Evolutionary conservation across 257 asterid species (phyloP).

Genomic region (Solanum pinnatisectum): DNA sequence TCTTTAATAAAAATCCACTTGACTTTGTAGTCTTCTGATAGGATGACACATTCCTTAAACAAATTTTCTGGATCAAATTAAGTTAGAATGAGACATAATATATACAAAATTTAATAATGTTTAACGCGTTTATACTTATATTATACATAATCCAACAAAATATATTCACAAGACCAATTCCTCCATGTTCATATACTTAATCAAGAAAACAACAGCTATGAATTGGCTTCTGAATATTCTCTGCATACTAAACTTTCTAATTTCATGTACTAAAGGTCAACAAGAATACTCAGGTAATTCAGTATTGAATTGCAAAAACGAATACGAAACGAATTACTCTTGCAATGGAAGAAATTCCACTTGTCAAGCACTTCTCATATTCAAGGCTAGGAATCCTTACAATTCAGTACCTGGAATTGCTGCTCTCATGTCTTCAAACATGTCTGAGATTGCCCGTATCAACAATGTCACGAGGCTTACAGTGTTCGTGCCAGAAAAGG

Average conservation of each 20-base stretch:
- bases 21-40: neutral
- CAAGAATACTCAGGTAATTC: slow-evolving; percentile 37
- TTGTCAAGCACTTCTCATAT: slow-evolving; percentile 44
- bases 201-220: slow-evolving; percentile 12
- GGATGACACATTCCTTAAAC: neutral
- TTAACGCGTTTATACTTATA: slow-evolving; percentile 21
- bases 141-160: neutral
- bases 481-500: slow-evolving; percentile 18
- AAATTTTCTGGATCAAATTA: neutral
- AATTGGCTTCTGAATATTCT: slow-evolving; percentile 7
- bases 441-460: slow-evolving; percentile 19
- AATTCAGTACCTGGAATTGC: slow-evolving; percentile 35
- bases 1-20: neutral
- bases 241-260: slow-evolving; percentile 4
- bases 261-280: slow-evolving; percentile 21
- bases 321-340: slow-evolving; percentile 1
- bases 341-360: slow-evolving; percentile 30
- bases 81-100: neutral
- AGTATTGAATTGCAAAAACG: slow-evolving; percentile 14
- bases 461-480: slow-evolving; percentile 27
- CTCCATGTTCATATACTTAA: neutral
- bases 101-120: slow-evolving; percentile 1
- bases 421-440: slow-evolving; percentile 29
- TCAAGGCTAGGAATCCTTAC: slow-evolving; percentile 35
- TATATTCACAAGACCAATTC: neutral